These are phyloP conservation scores for Ceratonia siliqua DNA, from an alignment of 306 rosid genomes.

Conservation along the genomic window DNA sequence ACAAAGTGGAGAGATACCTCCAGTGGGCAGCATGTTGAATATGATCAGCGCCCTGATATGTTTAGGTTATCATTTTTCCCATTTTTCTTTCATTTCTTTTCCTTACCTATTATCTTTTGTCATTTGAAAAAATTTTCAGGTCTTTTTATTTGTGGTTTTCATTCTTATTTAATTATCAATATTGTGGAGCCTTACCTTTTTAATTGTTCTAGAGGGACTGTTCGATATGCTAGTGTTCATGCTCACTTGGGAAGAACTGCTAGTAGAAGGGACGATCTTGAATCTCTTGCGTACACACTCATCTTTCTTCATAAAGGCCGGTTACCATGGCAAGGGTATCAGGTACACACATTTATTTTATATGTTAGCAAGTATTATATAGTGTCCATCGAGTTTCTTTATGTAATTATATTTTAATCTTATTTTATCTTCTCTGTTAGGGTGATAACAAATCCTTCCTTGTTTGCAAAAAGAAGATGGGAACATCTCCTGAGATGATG, in stretches of 20 bases:
- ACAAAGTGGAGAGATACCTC: slow-evolving; percentile 88
- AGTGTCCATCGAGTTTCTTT: slow-evolving; percentile 17
- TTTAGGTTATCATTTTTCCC: slow-evolving; percentile 57
- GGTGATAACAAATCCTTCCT: slow-evolving; percentile 93
- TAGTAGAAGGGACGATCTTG: slow-evolving; percentile 94
- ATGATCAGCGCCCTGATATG: slow-evolving; percentile 98
- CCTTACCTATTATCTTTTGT: neutral
- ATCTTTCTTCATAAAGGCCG: slow-evolving; percentile 87
- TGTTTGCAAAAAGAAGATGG: slow-evolving; percentile 85
- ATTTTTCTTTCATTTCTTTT: neutral
- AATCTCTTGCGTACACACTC: slow-evolving; percentile 93
- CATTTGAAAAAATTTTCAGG: neutral
- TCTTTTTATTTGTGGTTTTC: neutral
- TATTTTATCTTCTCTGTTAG: slow-evolving; percentile 39
- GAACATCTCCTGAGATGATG: slow-evolving; percentile 89
- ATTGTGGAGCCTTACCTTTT: slow-evolving; percentile 1
- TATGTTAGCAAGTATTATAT: slow-evolving; percentile 14
- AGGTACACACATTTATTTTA: slow-evolving; percentile 47
- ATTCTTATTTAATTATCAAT: slow-evolving; percentile 14
- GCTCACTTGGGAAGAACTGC: slow-evolving; percentile 98
- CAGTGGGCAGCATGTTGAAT: slow-evolving; percentile 80
- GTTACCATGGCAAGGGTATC: slow-evolving; percentile 96
- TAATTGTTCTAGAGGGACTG: slow-evolving; percentile 71
- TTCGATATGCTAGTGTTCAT: slow-evolving; percentile 96
- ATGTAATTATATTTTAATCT: slow-evolving; percentile 8